Percentiles rank a stretch among this genome's conserved stretches.
Conservation (phyloP, 1,139 yeast species). For the Nematodospora anomalae region DNA sequence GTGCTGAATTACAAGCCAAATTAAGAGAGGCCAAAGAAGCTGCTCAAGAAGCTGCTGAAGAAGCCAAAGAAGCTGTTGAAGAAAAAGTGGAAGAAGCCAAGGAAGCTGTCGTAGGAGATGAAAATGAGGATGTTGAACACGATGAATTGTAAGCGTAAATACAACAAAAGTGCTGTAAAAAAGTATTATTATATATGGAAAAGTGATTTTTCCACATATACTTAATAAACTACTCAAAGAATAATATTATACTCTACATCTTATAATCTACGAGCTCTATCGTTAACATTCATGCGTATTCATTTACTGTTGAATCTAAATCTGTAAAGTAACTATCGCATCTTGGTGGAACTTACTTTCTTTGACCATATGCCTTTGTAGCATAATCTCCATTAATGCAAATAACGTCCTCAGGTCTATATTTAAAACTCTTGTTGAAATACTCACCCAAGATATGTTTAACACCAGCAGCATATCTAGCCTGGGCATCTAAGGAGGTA, state of each 20-base stretch:
- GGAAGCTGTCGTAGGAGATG: conserved; percentile 16
- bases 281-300: too few species aligned
- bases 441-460: conserved; percentile 62
- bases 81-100: conserved; percentile 30
- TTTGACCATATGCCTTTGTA: conserved; percentile 53
- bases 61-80: conserved; percentile 15
- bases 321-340: too few species aligned
- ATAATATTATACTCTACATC: too few species aligned
- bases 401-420: conserved; percentile 73
- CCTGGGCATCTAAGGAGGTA: conserved; percentile 78
- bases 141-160: conserved; percentile 48
- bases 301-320: too few species aligned
- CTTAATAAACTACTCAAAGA: too few species aligned
- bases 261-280: too few species aligned
- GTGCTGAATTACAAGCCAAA: conserved; percentile 30
- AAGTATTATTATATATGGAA: too few species aligned
- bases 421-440: conserved; percentile 61
- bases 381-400: conserved; percentile 72
- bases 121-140: conserved; percentile 33
- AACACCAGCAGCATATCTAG: conserved; percentile 69
- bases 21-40: conserved; percentile 33
- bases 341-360: too few species aligned
- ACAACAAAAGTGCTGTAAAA: too few species aligned
- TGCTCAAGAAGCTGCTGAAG: conserved; percentile 27
- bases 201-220: too few species aligned